Base-by-base conservation (phyloP, 2,329 filamentous ascomycete species). In the Cordyceps militaris region DNA sequence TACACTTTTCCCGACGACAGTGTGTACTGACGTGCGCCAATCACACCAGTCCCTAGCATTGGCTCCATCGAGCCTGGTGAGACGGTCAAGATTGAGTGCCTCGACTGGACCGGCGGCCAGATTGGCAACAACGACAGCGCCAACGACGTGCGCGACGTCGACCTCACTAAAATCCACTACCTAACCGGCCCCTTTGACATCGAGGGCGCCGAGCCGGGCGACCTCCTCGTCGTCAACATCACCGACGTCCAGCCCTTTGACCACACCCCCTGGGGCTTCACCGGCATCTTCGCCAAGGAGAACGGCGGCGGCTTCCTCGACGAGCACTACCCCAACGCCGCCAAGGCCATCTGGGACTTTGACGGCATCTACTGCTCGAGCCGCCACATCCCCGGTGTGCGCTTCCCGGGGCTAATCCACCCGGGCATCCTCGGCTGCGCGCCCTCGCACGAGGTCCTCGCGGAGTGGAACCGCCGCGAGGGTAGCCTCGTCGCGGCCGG, bases 221-320 rank as follows among this genome's bases (percentile, higher is more conserved):
- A 96, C 67, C 78, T 96, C 1, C 79, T 96, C 0, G 75, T 95
- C 0, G 88, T 96, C 8, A 91, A 96, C 70, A 96, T 96, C 63
- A 91, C 93, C 71, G 92, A 97, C 66, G 89, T 96, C 0, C 91
- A 97, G 74, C 92, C 92, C 0, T 85, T 96, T 63, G 79, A 93
- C 61, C 84, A 94, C 30, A 83, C 87, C 58, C 91, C 91, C 0
- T 96, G 92, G 92, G 92, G 92, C 0, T 96, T 96, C 70, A 93
- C 89, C 0, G 91, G 91, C 9, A 74, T 94, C 5, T 96, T 97
- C 66, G 79, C 86, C 56, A 86, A 83, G 63, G 74, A 85, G 16
- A 96, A 96, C 65, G 92, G 92, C 6, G 92, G 92, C 9, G 91
- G 92, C 0, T 96, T 96, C 63, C 73, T 96, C 13, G 90, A 96